Base-by-base conservation (phyloP, 345 rosid species). In the Clarkia xantiana region DNA sequence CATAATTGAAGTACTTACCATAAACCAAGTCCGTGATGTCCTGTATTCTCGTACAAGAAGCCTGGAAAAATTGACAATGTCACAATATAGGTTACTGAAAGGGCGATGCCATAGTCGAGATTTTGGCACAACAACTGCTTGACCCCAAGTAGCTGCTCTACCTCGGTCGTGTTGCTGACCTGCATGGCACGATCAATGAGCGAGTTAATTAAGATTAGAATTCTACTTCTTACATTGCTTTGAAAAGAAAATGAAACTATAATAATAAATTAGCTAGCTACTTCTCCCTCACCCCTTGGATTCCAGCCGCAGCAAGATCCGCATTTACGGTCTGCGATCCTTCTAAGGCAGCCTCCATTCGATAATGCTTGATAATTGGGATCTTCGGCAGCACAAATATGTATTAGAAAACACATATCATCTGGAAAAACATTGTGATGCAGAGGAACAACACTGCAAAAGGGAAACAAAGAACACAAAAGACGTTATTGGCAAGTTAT, bases 261-360 rank as follows among this genome's bases (percentile, higher is more conserved):
- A n/a, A n/a, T n/a, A n/a, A n/a, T n/a, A n/a, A n/a, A 2, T 2
- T 22, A 22, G 5, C 25, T 22, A 2, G 5, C 5, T 22, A 22
- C 25, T 2, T 61, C 45, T 39, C 56, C 42, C 59, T 49, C 42
- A 61, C 62, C 38, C 56, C 62, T 14, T 61, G 54, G 53, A 62
- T 55, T 34, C 61, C 57, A 36, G 23, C 52, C 14, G 53, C 61
- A 23, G 49, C 46, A 38, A 62, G 67, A 50, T 51, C 57, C 16
- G 57, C 57, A 44, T 44, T 47, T 23, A 62, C 62, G 14, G 53
- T 56, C 39, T 56, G 56, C 18, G 39, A 56, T 13, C 57, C 56
- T 55, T 62, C 60, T 2, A 22, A 46, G 29, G 60, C 53, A 0
- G 47, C 53, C 53, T 47, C 19, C 6, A 45, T 9, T n/a, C 18